A percentile compares a stretch with the other conserved stretches of the same genome.
These are phyloP conservation scores for Cyclotella kingstonii DNA, from an alignment of 108 stramenopile genomes.

Conservation along the genomic window DNA sequence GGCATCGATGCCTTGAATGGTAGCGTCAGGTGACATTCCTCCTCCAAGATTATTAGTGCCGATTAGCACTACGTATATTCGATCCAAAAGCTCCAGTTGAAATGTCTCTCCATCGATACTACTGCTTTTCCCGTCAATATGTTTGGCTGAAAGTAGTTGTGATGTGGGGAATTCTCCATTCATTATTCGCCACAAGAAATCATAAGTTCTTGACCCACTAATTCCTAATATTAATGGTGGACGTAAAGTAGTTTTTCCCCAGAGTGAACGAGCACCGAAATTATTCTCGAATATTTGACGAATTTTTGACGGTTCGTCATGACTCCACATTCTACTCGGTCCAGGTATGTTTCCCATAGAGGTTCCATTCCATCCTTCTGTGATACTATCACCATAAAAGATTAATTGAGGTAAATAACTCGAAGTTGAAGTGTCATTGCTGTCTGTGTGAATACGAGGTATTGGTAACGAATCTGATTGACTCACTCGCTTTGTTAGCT, in stretches of 20 bases:
- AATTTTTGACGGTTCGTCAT: conserved; percentile 7
- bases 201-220: conserved; percentile 35
- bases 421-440: no score
- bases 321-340: conserved; percentile 13
- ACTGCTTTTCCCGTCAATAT: neutral
- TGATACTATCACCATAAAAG: conserved; percentile 43
- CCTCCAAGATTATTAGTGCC: conserved; percentile 58
- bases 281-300: conserved; percentile 13
- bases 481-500: conserved; percentile 10
- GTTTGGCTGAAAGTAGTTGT: neutral
- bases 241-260: conserved; percentile 17
- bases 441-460: neutral
- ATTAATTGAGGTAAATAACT: conserved; percentile 32
- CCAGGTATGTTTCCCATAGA: conserved; percentile 30
- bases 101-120: neutral
- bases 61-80: conserved; percentile 45
- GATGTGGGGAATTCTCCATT: conserved; percentile 41
- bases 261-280: conserved; percentile 18
- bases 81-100: conserved; percentile 7
- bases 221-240: conserved; percentile 35
- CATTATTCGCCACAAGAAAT: conserved; percentile 31
- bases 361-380: conserved; percentile 40
- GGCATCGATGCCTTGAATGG: conserved; percentile 41
- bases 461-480: conserved; percentile 15
- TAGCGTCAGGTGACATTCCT: conserved; percentile 37